Percentiles rank a stretch among this genome's conserved stretches.
phyloP scores from a whole-genome alignment of 1,284 basidiomycete species.

The Cystodermella granulosa region DNA sequence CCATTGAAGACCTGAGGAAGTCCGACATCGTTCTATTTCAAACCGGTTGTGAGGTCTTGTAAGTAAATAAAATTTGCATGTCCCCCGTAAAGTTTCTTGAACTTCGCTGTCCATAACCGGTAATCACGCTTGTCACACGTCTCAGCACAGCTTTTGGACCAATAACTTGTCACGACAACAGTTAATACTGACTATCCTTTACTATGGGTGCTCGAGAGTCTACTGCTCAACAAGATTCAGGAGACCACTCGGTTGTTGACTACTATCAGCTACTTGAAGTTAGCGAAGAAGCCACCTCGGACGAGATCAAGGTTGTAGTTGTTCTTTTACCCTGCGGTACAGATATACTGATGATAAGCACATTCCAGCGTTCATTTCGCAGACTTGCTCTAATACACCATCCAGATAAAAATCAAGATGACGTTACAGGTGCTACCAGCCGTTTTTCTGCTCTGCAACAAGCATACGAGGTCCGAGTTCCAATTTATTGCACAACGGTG shows the following conservation, averaged over 20 bases:
- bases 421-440: constrained; percentile 82
- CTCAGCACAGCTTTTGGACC: too few species aligned
- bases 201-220: constrained; percentile 71
- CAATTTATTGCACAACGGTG: constrained; percentile 4
- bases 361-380: constrained; percentile 69
- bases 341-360: not conserved
- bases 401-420: constrained; percentile 82
- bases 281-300: constrained; percentile 72
- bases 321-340: not conserved
- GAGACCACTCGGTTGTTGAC: constrained; percentile 42
- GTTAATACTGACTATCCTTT: not conserved
- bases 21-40: constrained; percentile 43
- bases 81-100: too few species aligned
- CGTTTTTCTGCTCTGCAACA: constrained; percentile 87
- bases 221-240: constrained; percentile 33
- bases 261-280: constrained; percentile 81
- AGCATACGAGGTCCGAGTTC: constrained; percentile 76
- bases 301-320: constrained; percentile 76
- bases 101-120: too few species aligned
- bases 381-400: constrained; percentile 81
- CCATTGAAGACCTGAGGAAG: constrained; percentile 38
- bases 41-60: constrained; percentile 9
- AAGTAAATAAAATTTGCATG: too few species aligned
- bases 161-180: too few species aligned
- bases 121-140: too few species aligned